Base-by-base conservation (phyloP, 441 rosid species). In the Populus hybrid region DNA sequence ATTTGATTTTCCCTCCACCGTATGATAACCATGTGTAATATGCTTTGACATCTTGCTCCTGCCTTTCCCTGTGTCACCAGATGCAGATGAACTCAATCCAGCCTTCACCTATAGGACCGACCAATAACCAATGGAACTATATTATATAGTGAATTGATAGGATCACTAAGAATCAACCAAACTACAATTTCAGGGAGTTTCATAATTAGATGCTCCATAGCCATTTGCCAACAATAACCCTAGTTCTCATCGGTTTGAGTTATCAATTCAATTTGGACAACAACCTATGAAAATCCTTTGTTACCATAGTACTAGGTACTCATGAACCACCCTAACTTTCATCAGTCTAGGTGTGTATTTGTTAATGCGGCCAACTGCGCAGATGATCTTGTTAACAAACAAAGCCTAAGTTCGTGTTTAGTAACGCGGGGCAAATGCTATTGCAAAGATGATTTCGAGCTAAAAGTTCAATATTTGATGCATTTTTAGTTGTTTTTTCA, bases 1-100 rank as follows among this genome's bases (percentile, higher is more conserved):
- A 74, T 84, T 86, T 4, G 97, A 79, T 82, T 92, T 92, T 70
- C 97, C 97, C 81, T 92, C 88, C 65, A 89, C 86, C 74, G 85
- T 78, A 82, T 89, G 88, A 82, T 82, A 89, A 32, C 97, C 97
- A 40, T 92, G 89, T 1, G 83, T 87, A 26, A 89, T 84, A 50
- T 50, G 59, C 85, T 87, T 36, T 9, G 21, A 36, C 23, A 30
- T n/a, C 2, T 69, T 36, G 71, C 71, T 69, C 23, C 10, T 32
- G 71, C 71, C 71, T 38, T 69, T 69, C n/a, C 59, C 59, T 50
- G 59, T 16, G 59, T 50, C 59, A 7, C 71, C 50, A 16, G 71
- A 69, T n/a, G 24, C n/a, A 7, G 42, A 69, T 18, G 71, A 69
- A 35, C 19, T 14, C 6, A 50, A 50, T 16, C 59, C 59, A 50